Conservation (phyloP, 2,329 filamentous ascomycete species). For the Aspergillus sp. region DNA sequence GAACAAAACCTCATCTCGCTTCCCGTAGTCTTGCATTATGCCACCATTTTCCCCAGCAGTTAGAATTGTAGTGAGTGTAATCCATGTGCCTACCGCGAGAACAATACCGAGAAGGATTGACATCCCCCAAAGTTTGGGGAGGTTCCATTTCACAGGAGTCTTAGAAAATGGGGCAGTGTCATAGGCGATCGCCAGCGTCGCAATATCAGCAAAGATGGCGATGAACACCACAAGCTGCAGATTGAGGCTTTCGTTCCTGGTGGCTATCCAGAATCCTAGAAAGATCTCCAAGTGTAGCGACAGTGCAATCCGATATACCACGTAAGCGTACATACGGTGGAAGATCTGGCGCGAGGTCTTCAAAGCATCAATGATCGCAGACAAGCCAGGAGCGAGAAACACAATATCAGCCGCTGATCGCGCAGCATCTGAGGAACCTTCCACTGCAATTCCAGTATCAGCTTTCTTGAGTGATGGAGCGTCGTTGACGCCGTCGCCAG, state of each 20-base stretch:
- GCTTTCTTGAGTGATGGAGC: constrained; percentile 90
- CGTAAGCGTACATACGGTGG: constrained; percentile 95
- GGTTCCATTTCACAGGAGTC: constrained; percentile 90
- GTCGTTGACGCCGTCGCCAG: constrained; percentile 93
- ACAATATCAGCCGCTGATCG: constrained; percentile 91
- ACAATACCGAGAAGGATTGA: constrained; percentile 80
- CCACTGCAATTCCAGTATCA: constrained; percentile 94
- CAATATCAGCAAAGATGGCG: constrained; percentile 91
- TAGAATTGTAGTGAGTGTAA: constrained; percentile 83
- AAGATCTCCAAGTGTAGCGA: constrained; percentile 91
- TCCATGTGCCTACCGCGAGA: constrained; percentile 82
- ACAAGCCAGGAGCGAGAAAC: constrained; percentile 86
- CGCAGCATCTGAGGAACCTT: constrained; percentile 87
- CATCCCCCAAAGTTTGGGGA: constrained; percentile 92
- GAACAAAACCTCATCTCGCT: constrained; percentile 80
- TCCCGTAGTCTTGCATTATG: constrained; percentile 88
- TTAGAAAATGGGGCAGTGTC: constrained; percentile 87
- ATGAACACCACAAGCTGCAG: constrained; percentile 89
- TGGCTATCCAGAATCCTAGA: constrained; percentile 87
- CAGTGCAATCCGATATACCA: constrained; percentile 90
- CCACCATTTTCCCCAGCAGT: constrained; percentile 68
- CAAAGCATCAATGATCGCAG: constrained; percentile 87
- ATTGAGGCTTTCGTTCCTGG: constrained; percentile 80
- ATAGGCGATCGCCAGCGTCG: constrained; percentile 88
- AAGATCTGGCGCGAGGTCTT: constrained; percentile 95